Evolutionary conservation across 2,329 filamentous ascomycete species (phyloP), one percentile per base, ranked within the genome.

Genomic region (Cytospora paraplurivora): DNA sequence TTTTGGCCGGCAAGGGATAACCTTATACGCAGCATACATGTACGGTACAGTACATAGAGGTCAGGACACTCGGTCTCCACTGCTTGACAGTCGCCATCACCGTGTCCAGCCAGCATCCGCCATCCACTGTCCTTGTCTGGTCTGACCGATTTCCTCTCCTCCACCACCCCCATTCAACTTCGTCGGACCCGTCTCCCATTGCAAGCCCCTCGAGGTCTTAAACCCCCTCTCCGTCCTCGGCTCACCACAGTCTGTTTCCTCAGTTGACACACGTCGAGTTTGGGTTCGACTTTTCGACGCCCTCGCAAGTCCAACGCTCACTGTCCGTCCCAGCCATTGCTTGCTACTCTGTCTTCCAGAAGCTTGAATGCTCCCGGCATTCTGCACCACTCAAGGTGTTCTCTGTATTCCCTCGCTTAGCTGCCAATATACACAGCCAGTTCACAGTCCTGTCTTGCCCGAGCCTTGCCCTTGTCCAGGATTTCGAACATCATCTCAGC

Each of bases 191-290:
- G 51, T 61, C 51, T 33, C 33, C 51, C 51, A 51, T 55, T 61
- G 51, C 59, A 51, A 55, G 59, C 51, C 59, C 59, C 59, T 61
- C 59, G 54, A 53, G 35, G 49, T 53, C 41, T 15, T 37, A 44
- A 44, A 32, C 41, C 59, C 59, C 59, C 59, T 61, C 59, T 61
- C 59, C 59, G 51, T 61, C 59, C 59, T 61, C 59, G 59, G 59
- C 59, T 61, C 55, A 53, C 55, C 51, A 27, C 51, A 51, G 51
- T 50, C 51, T 61, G 38, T 51, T 52, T 49, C 35, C 38, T 41
- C 32, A 35, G 37, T 61, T 53, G 59, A 61, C 59, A 55, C 50
- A 61, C 47, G 27, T 47, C 47, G 50, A 49, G 51, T 61, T 51
- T 61, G 35, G 49, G 51, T 61, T 49, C 32, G 58, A 55, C 27